Base-by-base conservation (phyloP, 805 yeast species). In the Saturnispora hagleri region DNA sequence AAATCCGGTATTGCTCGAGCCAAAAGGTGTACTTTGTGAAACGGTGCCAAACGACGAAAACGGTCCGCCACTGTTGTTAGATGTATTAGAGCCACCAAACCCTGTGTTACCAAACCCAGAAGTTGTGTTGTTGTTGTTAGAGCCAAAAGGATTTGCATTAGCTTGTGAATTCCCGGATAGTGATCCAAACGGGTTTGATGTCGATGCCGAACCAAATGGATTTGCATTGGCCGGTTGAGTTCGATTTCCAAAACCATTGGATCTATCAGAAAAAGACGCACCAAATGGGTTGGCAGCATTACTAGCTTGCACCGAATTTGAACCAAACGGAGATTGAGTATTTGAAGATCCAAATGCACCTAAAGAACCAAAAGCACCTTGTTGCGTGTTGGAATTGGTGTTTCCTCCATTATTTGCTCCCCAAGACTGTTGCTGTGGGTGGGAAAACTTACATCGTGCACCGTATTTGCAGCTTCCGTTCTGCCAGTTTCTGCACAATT, bases 391-490 rank as follows among this genome's bases (percentile, higher is more conserved):
- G 1, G 42, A 8, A 2, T 6, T 38, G 12, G 42, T 17, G 22
- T 43, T 43, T 24, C 7, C 17, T 9, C 46, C 24, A 43, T 27
- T 43, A 20, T 38, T 28, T 6, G 35, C 5, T 13, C 38, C 27
- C 47, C 47, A n/a, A 20, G 47, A 18, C 24, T 36, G 22, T 8
- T 17, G 27, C 18, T 31, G 35, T 17, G 43, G 44, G 10, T 24
- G 44, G 6, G 44, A 22, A 28, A 38, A 47, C 28, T 47, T 47
- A 31, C 50, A 47, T 24, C 36, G 35, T 13, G 42, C 9, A 18
- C 50, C 50, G 22, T 17, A 24, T 22, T 35, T 13, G 24, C 50
- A 47, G 33, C 27, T 38, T 2, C 50, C 50, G n/a, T 38, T 42
- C 33, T 26, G 36, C 26, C 27, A 47, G 27, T 38, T 35, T 9